phyloP scores from a whole-genome alignment of 345 rosid genomes.

The Zanthoxylum bungeanum region DNA sequence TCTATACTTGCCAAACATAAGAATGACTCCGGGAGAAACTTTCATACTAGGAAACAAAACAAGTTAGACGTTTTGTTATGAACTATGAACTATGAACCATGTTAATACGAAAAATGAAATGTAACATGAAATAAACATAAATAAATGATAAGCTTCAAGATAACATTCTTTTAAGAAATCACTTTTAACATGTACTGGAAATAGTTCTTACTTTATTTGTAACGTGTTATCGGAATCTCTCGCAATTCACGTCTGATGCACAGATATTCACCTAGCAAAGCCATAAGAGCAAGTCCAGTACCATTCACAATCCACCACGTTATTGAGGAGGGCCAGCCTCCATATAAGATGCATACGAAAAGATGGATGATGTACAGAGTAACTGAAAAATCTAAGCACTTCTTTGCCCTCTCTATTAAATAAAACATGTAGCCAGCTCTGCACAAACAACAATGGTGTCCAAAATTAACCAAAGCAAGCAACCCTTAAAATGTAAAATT shows the following conservation, averaged over 20 bases:
- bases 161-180: neutral
- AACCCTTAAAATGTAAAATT: neutral
- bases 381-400: slow-evolving; percentile 91
- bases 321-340: slow-evolving; percentile 95
- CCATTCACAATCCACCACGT: slow-evolving; percentile 96
- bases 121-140: neutral
- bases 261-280: slow-evolving; percentile 78
- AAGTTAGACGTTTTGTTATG: too few relatives aligned
- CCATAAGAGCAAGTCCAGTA: slow-evolving; percentile 74
- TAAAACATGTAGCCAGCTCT: slow-evolving; percentile 80
- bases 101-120: neutral
- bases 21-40: neutral
- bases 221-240: slow-evolving; percentile 73
- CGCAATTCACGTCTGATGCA: slow-evolving; percentile 70
- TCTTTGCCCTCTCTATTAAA: slow-evolving; percentile 89
- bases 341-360: slow-evolving; percentile 69
- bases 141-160: slow-evolving; percentile 1
- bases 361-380: slow-evolving; percentile 80
- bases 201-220: slow-evolving; percentile 60
- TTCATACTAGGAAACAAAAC: neutral
- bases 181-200: neutral
- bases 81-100: too few relatives aligned
- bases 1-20: neutral
- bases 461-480: slow-evolving; percentile 10
- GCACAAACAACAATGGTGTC: slow-evolving; percentile 20